Conservation (phyloP, 208 protist genomes). For the Crithidia brevicula region DNA sequence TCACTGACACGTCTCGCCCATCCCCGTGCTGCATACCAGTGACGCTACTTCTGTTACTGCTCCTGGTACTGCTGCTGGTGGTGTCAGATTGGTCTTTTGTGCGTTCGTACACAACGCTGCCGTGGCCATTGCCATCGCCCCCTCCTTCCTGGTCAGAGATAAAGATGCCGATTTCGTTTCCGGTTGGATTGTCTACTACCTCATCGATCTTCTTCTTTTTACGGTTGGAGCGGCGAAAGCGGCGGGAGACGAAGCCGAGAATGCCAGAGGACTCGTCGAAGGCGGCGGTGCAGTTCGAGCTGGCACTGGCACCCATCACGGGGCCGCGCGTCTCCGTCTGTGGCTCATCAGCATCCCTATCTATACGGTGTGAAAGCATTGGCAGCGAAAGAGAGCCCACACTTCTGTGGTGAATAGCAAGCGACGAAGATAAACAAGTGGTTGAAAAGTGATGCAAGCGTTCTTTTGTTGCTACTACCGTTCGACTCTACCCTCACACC, state of each 20-base stretch:
- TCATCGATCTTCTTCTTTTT: neutral
- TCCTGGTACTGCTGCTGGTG: neutral
- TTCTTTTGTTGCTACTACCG: too few species aligned
- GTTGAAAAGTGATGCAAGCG: too few species aligned
- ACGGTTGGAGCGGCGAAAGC: neutral
- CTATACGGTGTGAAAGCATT: neutral
- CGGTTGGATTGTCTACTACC: neutral
- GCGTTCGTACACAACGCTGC: neutral
- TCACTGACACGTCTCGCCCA: too few species aligned
- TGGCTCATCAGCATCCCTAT: neutral
- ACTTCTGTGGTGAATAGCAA: too few species aligned
- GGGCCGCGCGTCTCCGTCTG: neutral
- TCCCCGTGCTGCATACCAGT: too few species aligned
- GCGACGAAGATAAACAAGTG: too few species aligned
- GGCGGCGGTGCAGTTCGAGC: conserved; percentile 17
- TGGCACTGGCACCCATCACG: conserved; percentile 20
- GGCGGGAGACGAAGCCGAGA: conserved; percentile 11
- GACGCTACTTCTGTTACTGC: neutral
- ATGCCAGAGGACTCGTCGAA: conserved; percentile 25
- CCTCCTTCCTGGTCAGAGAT: neutral
- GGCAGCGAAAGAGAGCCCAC: too few species aligned
- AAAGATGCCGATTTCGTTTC: neutral
- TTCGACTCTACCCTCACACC: too few species aligned
- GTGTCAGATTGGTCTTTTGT: neutral
- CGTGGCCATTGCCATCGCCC: neutral